phyloP scores from a whole-genome alignment of 1,284 basidiomycete genomes.

The Serendipita sp. region DNA sequence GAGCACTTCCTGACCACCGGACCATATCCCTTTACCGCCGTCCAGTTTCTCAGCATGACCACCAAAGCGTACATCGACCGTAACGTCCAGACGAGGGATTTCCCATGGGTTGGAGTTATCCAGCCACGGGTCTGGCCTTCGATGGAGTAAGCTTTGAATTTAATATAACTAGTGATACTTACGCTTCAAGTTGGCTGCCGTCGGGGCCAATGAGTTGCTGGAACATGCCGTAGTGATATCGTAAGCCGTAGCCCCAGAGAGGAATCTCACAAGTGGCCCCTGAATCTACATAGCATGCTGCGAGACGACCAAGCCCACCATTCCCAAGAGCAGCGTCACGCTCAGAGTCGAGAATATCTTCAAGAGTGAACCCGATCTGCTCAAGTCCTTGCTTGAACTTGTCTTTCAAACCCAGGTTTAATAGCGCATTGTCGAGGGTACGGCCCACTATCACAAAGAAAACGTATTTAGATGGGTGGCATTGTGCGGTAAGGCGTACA shows the following conservation, averaged over 20 bases:
- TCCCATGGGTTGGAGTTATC: slow-evolving; percentile 82
- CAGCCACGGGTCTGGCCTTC: slow-evolving; percentile 74
- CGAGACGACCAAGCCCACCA: slow-evolving; percentile 78
- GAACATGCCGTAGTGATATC: slow-evolving; percentile 89
- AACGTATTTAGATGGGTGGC: not conserved
- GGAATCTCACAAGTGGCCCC: slow-evolving; percentile 68
- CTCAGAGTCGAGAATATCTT: slow-evolving; percentile 74
- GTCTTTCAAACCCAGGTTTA: slow-evolving; percentile 74
- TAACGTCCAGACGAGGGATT: slow-evolving; percentile 70
- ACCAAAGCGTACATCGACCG: slow-evolving; percentile 73
- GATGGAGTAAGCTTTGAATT: not conserved
- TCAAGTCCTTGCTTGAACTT: slow-evolving; percentile 53
- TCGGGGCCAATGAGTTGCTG: slow-evolving; percentile 79
- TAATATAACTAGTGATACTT: slow-evolving; percentile 2
- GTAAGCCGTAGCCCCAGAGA: slow-evolving; percentile 79
- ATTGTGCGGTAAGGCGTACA: not conserved
- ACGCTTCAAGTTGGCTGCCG: slow-evolving; percentile 65
- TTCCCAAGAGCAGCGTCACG: slow-evolving; percentile 85
- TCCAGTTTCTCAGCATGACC: slow-evolving; percentile 58
- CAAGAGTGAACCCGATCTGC: slow-evolving; percentile 73
- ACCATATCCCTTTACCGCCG: slow-evolving; percentile 57
- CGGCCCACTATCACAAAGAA: slow-evolving; percentile 40
- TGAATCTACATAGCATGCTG: slow-evolving; percentile 85
- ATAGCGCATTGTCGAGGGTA: slow-evolving; percentile 76
- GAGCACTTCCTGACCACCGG: slow-evolving; percentile 80